Percentiles rank a stretch among this genome's conserved stretches.
These are phyloP conservation scores for Mychonastes homosphaera DNA, from an alignment of 139 green algal species.

Conservation along the genomic window DNA sequence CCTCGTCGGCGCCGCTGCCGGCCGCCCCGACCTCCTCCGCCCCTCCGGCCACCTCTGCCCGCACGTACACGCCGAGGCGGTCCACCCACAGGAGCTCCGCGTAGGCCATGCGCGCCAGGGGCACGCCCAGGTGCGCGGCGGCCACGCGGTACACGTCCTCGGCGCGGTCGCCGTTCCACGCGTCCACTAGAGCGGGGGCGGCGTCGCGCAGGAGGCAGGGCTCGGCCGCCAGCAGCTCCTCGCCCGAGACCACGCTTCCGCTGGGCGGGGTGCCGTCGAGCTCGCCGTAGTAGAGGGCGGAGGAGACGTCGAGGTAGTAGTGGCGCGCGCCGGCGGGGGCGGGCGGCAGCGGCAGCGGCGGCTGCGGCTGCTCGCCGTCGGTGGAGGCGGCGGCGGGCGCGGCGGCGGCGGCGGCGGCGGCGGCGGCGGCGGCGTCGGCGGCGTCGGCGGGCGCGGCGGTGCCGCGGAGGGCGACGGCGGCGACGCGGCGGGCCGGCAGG, in stretches of 20 bases:
- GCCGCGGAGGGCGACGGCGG: slow-evolving; percentile 63
- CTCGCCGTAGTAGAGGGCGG: slow-evolving; percentile 38
- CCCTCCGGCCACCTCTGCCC: slow-evolving; percentile 24
- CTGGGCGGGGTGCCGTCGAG: slow-evolving; percentile 18
- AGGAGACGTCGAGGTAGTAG: slow-evolving; percentile 26
- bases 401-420: too few relatives aligned
- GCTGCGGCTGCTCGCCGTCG: too few relatives aligned
- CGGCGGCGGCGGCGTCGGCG: too few relatives aligned
- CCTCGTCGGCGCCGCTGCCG: too few relatives aligned
- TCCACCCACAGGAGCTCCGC: slow-evolving; percentile 86
- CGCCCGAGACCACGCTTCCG: slow-evolving; percentile 20
- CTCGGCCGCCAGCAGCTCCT: slow-evolving; percentile 34
- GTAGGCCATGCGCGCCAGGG: slow-evolving; percentile 48
- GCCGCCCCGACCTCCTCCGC: slow-evolving; percentile 20
- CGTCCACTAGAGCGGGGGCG: slow-evolving; percentile 43
- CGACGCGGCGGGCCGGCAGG: slow-evolving; percentile 57
- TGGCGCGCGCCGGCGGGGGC: not conserved
- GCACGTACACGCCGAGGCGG: slow-evolving; percentile 64
- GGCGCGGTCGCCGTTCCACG: slow-evolving; percentile 52
- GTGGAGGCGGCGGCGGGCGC: too few relatives aligned
- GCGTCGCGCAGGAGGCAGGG: slow-evolving; percentile 47
- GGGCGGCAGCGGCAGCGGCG: too few relatives aligned
- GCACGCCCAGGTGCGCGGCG: slow-evolving; percentile 26
- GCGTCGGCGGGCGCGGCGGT: slow-evolving; percentile 19
- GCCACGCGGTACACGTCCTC: slow-evolving; percentile 78